These are phyloP conservation scores for Fagopyrum esculentum DNA, from an alignment of 148 eudicot genomes.

Conservation along the genomic window DNA sequence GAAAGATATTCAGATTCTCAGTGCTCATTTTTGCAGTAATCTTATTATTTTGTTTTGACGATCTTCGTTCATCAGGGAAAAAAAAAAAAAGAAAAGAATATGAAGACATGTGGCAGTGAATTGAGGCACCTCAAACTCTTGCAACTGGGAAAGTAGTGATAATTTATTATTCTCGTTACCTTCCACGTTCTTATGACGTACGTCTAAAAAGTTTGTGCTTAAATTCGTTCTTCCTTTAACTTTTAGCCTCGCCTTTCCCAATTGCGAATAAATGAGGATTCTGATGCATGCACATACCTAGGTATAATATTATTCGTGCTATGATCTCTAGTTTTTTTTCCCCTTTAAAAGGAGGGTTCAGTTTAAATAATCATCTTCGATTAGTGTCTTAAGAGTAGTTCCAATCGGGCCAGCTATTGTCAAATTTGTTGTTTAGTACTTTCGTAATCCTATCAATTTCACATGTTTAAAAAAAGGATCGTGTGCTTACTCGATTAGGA, in stretches of 20 bases:
- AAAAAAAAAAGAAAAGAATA: background rate
- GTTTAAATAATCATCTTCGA: background rate
- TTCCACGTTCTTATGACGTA: background rate
- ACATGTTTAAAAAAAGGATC: background rate
- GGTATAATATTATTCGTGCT: background rate
- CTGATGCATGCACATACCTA: background rate
- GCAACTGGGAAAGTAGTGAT: background rate
- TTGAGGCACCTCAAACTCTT: slow-evolving; percentile 2
- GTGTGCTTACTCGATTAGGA: slow-evolving; percentile 1
- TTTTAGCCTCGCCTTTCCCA: background rate
- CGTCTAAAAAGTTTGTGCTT: background rate
- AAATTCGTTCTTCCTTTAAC: background rate
- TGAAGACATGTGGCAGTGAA: background rate
- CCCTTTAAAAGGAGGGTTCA: background rate
- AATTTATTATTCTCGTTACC: background rate
- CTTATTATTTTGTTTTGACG: background rate
- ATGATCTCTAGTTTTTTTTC: background rate
- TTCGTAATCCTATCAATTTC: background rate
- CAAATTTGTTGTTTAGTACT: background rate
- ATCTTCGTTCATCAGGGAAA: background rate
- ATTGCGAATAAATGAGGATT: background rate
- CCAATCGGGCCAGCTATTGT: background rate
- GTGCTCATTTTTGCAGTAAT: background rate
- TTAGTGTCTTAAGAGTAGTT: background rate
- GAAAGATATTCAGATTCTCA: background rate